Evolutionary conservation across 2,329 filamentous ascomycete genomes (phyloP).

Genomic region (Apiospora marii): DNA sequence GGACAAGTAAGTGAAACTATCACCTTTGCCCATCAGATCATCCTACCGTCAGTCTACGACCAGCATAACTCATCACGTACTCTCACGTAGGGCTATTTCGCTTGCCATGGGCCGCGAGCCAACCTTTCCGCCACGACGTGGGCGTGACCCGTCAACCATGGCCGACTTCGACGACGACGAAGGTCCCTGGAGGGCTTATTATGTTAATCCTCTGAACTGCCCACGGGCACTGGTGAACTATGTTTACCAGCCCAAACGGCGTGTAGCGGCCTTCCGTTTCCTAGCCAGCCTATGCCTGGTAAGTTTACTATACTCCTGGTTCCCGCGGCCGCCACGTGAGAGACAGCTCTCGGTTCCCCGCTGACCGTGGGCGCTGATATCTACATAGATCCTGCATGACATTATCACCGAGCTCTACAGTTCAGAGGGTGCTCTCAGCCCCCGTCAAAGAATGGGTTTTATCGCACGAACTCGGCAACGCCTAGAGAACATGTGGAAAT

Average conservation of each 20-base stretch:
- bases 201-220: conserved; percentile 8
- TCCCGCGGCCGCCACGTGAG: not conserved
- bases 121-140: conserved; percentile 18
- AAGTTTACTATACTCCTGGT: not conserved
- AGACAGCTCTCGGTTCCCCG: not conserved
- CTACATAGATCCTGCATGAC: conserved; percentile 18
- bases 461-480: not conserved
- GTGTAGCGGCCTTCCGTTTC: conserved; percentile 11
- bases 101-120: conserved; percentile 19
- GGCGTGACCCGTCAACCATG: conserved; percentile 14
- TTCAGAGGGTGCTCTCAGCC: not conserved
- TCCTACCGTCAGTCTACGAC: not conserved
- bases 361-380: not conserved
- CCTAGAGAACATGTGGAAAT: conserved; percentile 3
- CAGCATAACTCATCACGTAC: not conserved
- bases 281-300: conserved; percentile 9
- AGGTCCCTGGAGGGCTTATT: conserved; percentile 13
- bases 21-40: no score
- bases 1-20: conserved; percentile 14
- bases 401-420: conserved; percentile 18
- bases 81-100: not conserved
- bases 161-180: conserved; percentile 16
- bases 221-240: not conserved
- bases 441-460: not conserved
- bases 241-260: conserved; percentile 12